phyloP scores from a whole-genome alignment of 1,284 basidiomycete species.

The Fomes fomentarius region DNA sequence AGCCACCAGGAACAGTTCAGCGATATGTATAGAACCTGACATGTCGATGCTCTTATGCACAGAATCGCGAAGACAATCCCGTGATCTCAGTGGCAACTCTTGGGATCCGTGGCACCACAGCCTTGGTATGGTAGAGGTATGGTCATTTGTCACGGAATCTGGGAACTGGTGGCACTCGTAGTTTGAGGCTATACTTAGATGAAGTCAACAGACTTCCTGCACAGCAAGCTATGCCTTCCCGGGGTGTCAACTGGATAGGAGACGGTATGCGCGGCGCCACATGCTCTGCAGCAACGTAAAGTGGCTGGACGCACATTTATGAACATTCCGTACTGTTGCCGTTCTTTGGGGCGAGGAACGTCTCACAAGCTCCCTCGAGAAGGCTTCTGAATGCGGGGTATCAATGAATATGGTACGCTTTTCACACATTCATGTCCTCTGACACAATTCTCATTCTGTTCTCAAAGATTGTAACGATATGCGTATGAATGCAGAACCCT shows the following conservation, averaged over 20 bases:
- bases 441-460: slow-evolving; percentile 11
- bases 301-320: too few relatives aligned
- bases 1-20: background rate
- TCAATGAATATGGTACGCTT: slow-evolving; percentile 11
- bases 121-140: slow-evolving; percentile 7
- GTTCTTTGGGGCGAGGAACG: background rate
- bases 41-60: too few relatives aligned
- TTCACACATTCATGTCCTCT: slow-evolving; percentile 22
- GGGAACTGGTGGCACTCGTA: slow-evolving; percentile 10
- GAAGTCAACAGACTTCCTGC: slow-evolving; percentile 6
- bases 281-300: background rate
- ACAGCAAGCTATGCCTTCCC: slow-evolving; percentile 1
- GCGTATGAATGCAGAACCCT: slow-evolving; percentile 21
- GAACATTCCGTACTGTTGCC: too few relatives aligned
- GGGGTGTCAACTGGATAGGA: background rate
- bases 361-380: slow-evolving; percentile 8
- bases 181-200: slow-evolving; percentile 7
- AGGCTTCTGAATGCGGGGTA: slow-evolving; percentile 17
- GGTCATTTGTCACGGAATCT: background rate
- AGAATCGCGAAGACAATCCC: slow-evolving; percentile 7
- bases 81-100: slow-evolving; percentile 3
- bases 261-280: background rate
- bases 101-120: slow-evolving; percentile 10
- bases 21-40: background rate
- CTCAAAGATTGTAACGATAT: slow-evolving; percentile 15